These are phyloP conservation scores for Pyrenula aspistea DNA, from an alignment of 495 filamentous ascomycete genomes.

Conservation along the genomic window DNA sequence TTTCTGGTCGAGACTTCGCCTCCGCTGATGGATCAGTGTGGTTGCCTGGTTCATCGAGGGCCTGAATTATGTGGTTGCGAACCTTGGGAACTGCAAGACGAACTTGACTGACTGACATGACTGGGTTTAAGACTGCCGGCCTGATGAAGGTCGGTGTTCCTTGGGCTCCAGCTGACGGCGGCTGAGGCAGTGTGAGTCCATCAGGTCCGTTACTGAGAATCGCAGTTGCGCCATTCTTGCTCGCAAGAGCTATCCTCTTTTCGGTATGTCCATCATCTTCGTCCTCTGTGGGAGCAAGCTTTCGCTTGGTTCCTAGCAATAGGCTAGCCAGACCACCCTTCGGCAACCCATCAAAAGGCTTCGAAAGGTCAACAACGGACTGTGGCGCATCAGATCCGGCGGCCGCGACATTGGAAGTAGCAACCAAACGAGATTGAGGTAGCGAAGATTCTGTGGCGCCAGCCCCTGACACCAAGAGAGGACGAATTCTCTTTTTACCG, in stretches of 20 bases:
- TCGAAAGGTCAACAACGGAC: slow-evolving; percentile 79
- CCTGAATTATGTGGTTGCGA: slow-evolving; percentile 59
- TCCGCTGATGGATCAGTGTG: slow-evolving; percentile 38
- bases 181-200: slow-evolving; percentile 56
- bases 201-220: slow-evolving; percentile 67
- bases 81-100: slow-evolving; percentile 83
- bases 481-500: slow-evolving; percentile 89
- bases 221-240: slow-evolving; percentile 53
- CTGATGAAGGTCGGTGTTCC: slow-evolving; percentile 78
- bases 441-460: slow-evolving; percentile 73
- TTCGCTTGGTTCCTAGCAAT: slow-evolving; percentile 87
- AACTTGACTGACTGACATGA: slow-evolving; percentile 70
- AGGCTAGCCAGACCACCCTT: slow-evolving; percentile 78
- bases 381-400: slow-evolving; percentile 62
- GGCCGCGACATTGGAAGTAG: slow-evolving; percentile 45
- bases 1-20: slow-evolving; percentile 47
- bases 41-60: slow-evolving; percentile 32
- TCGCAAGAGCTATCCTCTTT: slow-evolving; percentile 45
- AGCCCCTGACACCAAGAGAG: slow-evolving; percentile 76
- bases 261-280: slow-evolving; percentile 54
- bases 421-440: slow-evolving; percentile 73
- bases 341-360: slow-evolving; percentile 87
- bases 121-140: slow-evolving; percentile 74
- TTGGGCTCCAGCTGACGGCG: slow-evolving; percentile 40
- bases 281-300: slow-evolving; percentile 53